phyloP scores from a whole-genome alignment of 306 rosid species.

The Hippophae gyantsensis region DNA sequence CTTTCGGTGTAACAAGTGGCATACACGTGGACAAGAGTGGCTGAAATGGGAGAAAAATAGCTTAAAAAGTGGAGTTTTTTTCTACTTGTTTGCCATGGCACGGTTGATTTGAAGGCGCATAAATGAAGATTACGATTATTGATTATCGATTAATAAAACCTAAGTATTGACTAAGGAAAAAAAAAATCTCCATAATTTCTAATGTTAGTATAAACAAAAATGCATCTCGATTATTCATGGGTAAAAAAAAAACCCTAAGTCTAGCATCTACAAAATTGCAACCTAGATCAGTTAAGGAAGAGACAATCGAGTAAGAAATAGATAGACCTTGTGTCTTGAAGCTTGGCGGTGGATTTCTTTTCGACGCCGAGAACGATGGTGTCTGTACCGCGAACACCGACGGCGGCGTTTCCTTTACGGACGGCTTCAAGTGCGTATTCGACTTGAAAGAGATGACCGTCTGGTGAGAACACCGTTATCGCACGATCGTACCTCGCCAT shows the following conservation, averaged over 20 bases:
- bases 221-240: not conserved
- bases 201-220: no score
- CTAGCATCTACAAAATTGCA: not conserved
- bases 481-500: constrained; percentile 99
- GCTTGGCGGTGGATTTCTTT: constrained; percentile 90
- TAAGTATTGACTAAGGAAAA: no score
- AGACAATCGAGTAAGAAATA: not conserved
- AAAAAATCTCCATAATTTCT: no score
- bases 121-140: no score
- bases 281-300: constrained; percentile 1
- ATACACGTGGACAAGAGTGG: no score
- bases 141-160: no score
- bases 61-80: no score
- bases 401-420: constrained; percentile 99
- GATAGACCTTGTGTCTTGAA: constrained; percentile 79
- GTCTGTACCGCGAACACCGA: constrained; percentile 95
- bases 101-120: no score
- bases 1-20: no score
- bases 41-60: no score
- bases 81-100: no score
- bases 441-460: constrained; percentile 94
- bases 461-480: constrained; percentile 92
- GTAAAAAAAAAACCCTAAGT: constrained; percentile 6
- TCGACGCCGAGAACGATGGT: constrained; percentile 96
- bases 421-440: constrained; percentile 98